Conservation (phyloP, 345 rosid species). For the Rhizophora apiculata region DNA sequence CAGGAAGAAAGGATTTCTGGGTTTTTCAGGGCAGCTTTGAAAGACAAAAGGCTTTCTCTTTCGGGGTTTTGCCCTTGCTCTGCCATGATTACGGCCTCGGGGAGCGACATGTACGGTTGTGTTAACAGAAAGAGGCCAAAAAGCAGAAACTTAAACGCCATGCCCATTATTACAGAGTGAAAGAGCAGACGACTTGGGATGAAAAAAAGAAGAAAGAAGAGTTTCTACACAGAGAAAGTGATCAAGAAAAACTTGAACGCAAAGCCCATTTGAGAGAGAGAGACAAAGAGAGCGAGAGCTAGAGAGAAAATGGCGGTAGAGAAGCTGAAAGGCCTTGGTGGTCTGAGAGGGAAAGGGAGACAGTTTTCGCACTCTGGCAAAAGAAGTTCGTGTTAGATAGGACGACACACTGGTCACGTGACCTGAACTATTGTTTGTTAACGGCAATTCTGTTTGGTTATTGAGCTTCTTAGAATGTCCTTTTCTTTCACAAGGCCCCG, state of each 20-base stretch:
- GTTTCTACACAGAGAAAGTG: not conserved
- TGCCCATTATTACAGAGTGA: constrained; percentile 12
- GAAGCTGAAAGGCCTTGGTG: constrained; percentile 39
- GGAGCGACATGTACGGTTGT: constrained; percentile 7
- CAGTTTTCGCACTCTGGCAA: no score
- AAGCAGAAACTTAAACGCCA: constrained; percentile 27
- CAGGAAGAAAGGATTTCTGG: constrained; percentile 53
- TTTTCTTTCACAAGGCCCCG: not conserved
- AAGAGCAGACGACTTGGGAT: not conserved
- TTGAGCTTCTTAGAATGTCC: not conserved
- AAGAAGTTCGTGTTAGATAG: constrained; percentile 13
- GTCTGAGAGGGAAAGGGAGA: constrained; percentile 9
- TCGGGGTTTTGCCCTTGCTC: constrained; percentile 33
- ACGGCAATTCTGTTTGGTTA: constrained; percentile 20
- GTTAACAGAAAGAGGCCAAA: constrained; percentile 16
- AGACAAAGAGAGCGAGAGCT: not conserved
- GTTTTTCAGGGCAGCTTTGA: constrained; percentile 44
- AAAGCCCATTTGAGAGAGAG: constrained; percentile 16
- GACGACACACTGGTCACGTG: constrained; percentile 51
- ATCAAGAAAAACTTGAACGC: not conserved
- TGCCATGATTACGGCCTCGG: constrained; percentile 12
- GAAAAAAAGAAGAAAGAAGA: not conserved
- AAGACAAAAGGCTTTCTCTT: constrained; percentile 37
- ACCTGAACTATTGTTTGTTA: constrained; percentile 27
- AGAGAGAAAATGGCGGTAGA: not conserved